Conservation (phyloP, 129 eudicot species). For the Glebionis coronaria region DNA sequence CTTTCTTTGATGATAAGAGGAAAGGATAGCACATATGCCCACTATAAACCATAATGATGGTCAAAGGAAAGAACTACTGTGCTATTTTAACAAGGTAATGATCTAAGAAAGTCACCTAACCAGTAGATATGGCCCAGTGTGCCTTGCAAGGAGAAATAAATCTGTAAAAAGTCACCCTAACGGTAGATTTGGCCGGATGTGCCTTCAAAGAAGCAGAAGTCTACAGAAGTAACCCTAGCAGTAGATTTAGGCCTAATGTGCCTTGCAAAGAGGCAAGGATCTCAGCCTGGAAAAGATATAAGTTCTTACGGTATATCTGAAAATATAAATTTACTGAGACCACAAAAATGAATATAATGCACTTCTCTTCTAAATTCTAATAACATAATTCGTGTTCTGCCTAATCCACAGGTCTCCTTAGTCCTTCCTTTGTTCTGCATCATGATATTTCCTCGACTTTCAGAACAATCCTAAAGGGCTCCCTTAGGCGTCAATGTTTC, state of each 20-base stretch:
- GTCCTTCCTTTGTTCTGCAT: conserved; percentile 10
- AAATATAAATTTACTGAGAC: background rate
- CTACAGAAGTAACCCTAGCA: conserved; percentile 1
- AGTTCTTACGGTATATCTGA: no score
- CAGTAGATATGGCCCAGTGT: background rate
- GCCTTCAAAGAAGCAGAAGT: background rate
- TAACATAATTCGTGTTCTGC: background rate
- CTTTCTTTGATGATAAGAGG: background rate
- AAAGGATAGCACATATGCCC: background rate
- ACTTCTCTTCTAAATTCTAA: background rate
- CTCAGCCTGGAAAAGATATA: no score
- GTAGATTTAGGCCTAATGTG: background rate
- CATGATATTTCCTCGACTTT: conserved; percentile 8
- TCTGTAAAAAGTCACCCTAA: background rate
- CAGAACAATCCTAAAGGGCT: background rate
- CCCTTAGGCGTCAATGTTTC: background rate
- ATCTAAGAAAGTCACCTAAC: no score
- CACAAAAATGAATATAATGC: conserved; percentile 4
- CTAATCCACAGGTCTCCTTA: background rate
- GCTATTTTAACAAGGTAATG: no score
- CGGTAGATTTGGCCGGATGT: background rate
- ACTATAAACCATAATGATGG: no score
- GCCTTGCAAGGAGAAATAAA: background rate
- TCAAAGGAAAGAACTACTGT: no score
- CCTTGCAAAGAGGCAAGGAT: no score